Percentiles rank a stretch among this genome's conserved stretches.
These are phyloP conservation scores for Parmales sp. DNA, from an alignment of 108 stramenopile genomes.

Conservation along the genomic window DNA sequence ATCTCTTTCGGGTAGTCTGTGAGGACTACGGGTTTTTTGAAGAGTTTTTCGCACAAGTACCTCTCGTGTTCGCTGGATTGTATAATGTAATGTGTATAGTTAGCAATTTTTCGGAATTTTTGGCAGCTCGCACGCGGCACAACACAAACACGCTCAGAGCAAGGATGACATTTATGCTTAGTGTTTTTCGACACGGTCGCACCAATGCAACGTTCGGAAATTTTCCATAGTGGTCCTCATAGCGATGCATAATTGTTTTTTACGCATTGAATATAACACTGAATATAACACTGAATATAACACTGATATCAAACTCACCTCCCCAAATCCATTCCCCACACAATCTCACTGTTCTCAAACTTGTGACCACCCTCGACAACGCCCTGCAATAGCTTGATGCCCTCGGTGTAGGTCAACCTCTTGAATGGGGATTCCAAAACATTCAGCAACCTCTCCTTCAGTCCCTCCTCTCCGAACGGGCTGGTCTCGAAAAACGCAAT, in stretches of 20 bases:
- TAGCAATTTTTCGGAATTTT: too few species aligned
- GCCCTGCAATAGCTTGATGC: constrained; percentile 52
- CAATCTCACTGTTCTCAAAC: constrained; percentile 40
- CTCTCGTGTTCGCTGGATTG: constrained; percentile 71
- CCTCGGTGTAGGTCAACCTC: constrained; percentile 74
- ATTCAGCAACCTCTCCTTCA: constrained; percentile 44
- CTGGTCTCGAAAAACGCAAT: constrained; percentile 71
- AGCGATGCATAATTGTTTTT: too few species aligned
- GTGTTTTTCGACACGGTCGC: too few species aligned
- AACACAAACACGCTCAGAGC: too few species aligned
- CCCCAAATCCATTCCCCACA: constrained; percentile 63
- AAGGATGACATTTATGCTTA: too few species aligned
- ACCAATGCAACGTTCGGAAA: too few species aligned
- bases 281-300: too few species aligned
- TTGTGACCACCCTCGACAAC: constrained; percentile 41
- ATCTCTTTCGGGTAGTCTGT: constrained; percentile 71
- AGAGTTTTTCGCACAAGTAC: constrained; percentile 55
- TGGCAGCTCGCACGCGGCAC: too few species aligned
- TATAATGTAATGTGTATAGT: too few species aligned
- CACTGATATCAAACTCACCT: too few species aligned
- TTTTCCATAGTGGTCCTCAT: too few species aligned
- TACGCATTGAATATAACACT: too few species aligned
- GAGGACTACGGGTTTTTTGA: constrained; percentile 50
- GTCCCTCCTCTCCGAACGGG: constrained; percentile 51
- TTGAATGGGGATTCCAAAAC: constrained; percentile 58